A percentile compares a stretch with the other conserved stretches of the same genome.
Evolutionary conservation across 352 stramenopile species (phyloP).

Genomic region (Phytopythium cucurbitacearum): DNA sequence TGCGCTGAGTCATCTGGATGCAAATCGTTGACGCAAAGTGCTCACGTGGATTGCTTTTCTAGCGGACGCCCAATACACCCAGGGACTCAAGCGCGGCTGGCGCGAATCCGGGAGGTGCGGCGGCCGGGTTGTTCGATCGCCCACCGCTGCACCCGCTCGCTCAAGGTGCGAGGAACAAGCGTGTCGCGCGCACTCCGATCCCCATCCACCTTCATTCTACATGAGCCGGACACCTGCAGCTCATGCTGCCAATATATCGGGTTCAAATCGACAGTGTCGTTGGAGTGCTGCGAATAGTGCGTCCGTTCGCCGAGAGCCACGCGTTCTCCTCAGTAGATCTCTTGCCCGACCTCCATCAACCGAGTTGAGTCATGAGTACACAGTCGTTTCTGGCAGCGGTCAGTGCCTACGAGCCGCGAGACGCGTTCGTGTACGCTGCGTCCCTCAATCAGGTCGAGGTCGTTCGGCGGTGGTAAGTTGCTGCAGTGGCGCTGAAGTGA

Average conservation of each 20-base stretch:
- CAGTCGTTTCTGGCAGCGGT: slow-evolving; percentile 3
- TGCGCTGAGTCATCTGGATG: slow-evolving; percentile 14
- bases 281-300: background rate
- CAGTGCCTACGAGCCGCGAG: slow-evolving; percentile 28
- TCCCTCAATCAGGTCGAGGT: slow-evolving; percentile 65
- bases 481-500: background rate
- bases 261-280: background rate
- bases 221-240: background rate
- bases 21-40: background rate
- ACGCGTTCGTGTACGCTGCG: slow-evolving; percentile 64
- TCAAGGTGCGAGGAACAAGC: slow-evolving; percentile 75
- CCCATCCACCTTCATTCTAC: slow-evolving; percentile 49
- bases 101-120: background rate
- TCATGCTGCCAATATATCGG: background rate
- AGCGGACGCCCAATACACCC: slow-evolving; percentile 4
- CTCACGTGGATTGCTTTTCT: background rate
- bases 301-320: background rate
- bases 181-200: slow-evolving; percentile 58
- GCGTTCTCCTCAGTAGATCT: too few species aligned
- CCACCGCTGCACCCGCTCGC: slow-evolving; percentile 36
- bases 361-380: background rate
- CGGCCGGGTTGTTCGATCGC: slow-evolving; percentile 9
- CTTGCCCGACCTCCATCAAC: background rate
- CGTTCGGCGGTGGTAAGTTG: slow-evolving; percentile 37
- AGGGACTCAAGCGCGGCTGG: background rate